Evolutionary conservation across 2,329 filamentous ascomycete genomes (phyloP), one percentile per base, ranked within the genome.

Genomic region (Fusarium circinatum): DNA sequence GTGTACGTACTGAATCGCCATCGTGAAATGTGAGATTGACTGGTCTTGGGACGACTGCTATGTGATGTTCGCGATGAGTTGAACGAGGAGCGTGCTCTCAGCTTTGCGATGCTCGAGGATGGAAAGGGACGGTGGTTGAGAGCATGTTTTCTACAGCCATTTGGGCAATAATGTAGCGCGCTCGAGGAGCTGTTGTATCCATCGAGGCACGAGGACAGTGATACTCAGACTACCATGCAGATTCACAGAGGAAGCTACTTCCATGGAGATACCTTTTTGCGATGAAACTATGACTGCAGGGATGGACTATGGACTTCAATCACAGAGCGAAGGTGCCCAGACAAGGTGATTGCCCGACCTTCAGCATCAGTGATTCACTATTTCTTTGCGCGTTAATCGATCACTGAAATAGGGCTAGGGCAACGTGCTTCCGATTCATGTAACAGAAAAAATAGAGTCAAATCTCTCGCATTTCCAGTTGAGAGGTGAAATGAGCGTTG

Each of bases 41-140:
- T 32, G 11, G 3, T 14, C 30, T 14, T 18, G 2, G 30, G 1
- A 34, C 3, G 12, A 4, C 0, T 11, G 0, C 0, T 24, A 10
- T 8, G 6, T 22, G 13, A 17, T 30, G 3, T 10, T 48, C 30
- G 9, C 4, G 15, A 34, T 51, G 8, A 11, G 8, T 10, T 1
- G 3, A 2, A 24, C 3, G 30, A 51, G 30, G 30, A 51, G 17
- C 6, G 17, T 20, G 5, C 8, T 20, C 12, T 20, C 17, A 2
- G 3, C 30, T 14, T 24, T 24, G 22, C 6, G 8, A 34, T 34
- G 12, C 17, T 20, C 17, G 6, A 34, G 14, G n/a, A 34, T 24
- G n/a, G 17, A 20, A 14, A 8, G 8, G 12, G 12, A 8, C 2
- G 8, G n/a, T 3, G 22, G 48, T 14, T 3, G 8, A 11, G n/a